These are phyloP conservation scores for Candida andamanensis DNA, from an alignment of 805 yeast genomes.

Conservation along the genomic window DNA sequence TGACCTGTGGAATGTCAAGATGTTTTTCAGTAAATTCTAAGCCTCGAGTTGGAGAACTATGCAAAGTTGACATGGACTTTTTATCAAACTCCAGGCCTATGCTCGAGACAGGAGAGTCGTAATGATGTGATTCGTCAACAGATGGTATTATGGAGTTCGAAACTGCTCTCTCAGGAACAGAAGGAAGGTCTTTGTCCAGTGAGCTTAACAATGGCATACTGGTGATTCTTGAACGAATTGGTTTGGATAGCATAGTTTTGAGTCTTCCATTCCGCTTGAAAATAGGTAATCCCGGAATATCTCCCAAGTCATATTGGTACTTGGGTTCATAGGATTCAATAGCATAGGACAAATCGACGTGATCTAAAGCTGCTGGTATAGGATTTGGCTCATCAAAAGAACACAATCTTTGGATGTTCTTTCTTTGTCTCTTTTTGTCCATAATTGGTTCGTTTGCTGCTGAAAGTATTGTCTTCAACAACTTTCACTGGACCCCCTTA, in stretches of 20 bases:
- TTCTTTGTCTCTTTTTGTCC: too few relatives aligned
- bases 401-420: constrained; percentile 19
- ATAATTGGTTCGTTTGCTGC: too few relatives aligned
- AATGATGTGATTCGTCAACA: too few relatives aligned
- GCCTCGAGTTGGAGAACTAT: neutral
- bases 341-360: constrained; percentile 24
- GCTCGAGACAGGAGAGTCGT: too few relatives aligned
- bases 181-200: constrained; percentile 4
- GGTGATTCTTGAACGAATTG: constrained; percentile 4
- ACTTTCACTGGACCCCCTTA: too few relatives aligned
- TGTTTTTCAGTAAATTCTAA: neutral
- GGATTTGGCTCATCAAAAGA: constrained; percentile 21
- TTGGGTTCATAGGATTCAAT: constrained; percentile 23
- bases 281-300: constrained; percentile 22
- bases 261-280: constrained; percentile 16
- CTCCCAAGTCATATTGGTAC: constrained; percentile 14
- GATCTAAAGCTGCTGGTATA: constrained; percentile 17
- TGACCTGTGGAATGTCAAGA: too few relatives aligned
- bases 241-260: constrained; percentile 12
- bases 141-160: neutral
- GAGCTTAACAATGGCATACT: constrained; percentile 10
- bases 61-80: neutral
- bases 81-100: too few relatives aligned
- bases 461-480: too few relatives aligned
- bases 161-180: constrained; percentile 2